A percentile compares a stretch with the other conserved stretches of the same genome.
Evolutionary conservation across 2,329 filamentous ascomycete genomes (phyloP).

Genomic region (Alternaria consortialis): DNA sequence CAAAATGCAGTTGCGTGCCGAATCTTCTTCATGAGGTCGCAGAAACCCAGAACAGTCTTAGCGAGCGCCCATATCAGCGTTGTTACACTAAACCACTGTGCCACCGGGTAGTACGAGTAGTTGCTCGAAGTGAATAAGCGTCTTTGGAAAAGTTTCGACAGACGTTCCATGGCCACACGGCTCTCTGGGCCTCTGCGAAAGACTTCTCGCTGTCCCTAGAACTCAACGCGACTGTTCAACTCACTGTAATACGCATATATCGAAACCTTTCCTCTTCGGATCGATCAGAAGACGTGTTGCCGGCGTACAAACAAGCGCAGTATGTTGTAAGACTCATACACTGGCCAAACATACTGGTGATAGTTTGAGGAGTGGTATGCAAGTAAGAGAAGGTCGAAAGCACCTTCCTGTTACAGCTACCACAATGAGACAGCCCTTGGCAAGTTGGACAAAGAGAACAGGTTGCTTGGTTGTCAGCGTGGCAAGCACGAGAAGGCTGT

Average conservation of each 20-base stretch:
- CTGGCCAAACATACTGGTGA: not conserved
- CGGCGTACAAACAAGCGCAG: not conserved
- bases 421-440: slow-evolving; percentile 11
- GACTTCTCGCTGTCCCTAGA: not conserved
- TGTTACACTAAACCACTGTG: not conserved
- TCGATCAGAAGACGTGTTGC: not conserved
- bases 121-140: not conserved
- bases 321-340: not conserved
- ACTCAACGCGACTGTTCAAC: not conserved
- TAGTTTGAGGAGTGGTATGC: not conserved
- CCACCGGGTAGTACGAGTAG: not conserved
- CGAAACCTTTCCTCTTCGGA: not conserved
- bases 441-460: not conserved
- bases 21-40: not conserved
- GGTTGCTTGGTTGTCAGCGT: slow-evolving; percentile 3
- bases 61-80: not conserved
- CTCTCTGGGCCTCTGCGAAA: not conserved
- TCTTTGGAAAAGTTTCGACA: not conserved
- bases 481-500: slow-evolving; percentile 8
- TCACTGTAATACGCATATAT: not conserved
- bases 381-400: not conserved
- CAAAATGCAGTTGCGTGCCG: not conserved
- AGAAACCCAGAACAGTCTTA: not conserved
- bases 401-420: slow-evolving; percentile 3
- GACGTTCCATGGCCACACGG: not conserved